Percentiles rank a stretch among this genome's conserved stretches.
Conservation (phyloP, 108 stramenopile genomes). For the Ochromonas danica region DNA sequence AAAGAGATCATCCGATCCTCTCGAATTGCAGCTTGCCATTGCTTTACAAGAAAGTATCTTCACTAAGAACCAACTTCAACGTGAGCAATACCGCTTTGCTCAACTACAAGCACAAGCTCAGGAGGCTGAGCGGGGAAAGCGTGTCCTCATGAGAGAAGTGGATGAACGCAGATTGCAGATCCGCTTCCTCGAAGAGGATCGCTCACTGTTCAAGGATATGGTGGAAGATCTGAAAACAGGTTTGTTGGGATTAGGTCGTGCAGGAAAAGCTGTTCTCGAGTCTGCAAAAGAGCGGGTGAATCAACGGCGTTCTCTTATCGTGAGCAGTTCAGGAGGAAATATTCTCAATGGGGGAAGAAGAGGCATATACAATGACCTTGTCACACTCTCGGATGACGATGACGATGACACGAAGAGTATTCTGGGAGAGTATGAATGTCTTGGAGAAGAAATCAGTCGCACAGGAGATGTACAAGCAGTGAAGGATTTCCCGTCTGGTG, state of each 20-base stretch:
- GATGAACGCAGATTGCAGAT: not conserved
- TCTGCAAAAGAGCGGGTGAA: not conserved
- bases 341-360: no score
- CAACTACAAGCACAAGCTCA: not conserved
- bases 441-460: slow-evolving; percentile 22
- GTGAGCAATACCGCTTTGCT: not conserved
- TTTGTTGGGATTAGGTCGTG: not conserved
- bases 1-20: not conserved
- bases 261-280: not conserved
- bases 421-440: slow-evolving; percentile 6
- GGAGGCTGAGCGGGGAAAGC: not conserved
- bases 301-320: no score
- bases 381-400: not conserved
- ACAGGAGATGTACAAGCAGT: slow-evolving; percentile 1
- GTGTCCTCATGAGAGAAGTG: not conserved
- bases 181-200: slow-evolving; percentile 28
- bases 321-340: no score
- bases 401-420: slow-evolving; percentile 2
- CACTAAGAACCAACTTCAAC: not conserved
- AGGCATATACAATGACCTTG: no score
- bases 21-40: slow-evolving; percentile 1
- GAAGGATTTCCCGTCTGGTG: no score
- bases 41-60: not conserved
- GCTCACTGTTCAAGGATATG: slow-evolving; percentile 1
- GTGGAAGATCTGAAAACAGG: slow-evolving; percentile 20